Percentiles rank a stretch among this genome's conserved stretches.
phyloP scores from a whole-genome alignment of 306 rosid species.

The Prunus salicina region DNA sequence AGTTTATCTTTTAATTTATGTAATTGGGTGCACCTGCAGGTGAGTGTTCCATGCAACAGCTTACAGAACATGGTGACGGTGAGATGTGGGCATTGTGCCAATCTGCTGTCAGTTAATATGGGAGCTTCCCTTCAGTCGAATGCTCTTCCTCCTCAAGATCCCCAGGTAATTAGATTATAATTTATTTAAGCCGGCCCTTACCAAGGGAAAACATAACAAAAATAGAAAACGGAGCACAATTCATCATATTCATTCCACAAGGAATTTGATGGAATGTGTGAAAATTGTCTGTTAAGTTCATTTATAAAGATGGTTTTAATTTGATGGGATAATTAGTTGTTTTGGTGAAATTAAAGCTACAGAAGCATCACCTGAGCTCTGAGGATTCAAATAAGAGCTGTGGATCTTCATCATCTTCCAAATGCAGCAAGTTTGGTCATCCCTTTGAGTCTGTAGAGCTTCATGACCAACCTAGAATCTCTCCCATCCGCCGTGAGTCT shows the following conservation, averaged over 20 bases:
- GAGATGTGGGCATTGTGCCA: slow-evolving; percentile 94
- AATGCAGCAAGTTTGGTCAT: slow-evolving; percentile 42
- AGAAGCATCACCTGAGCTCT: slow-evolving; percentile 52
- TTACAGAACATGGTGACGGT: slow-evolving; percentile 71
- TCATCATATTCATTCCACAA: not conserved
- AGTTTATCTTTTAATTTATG: too few relatives aligned
- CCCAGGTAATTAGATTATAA: slow-evolving; percentile 34
- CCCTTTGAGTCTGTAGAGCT: slow-evolving; percentile 53
- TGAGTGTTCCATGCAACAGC: slow-evolving; percentile 84
- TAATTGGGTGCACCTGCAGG: slow-evolving; percentile 46
- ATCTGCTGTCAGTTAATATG: slow-evolving; percentile 82
- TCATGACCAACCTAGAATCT: slow-evolving; percentile 62
- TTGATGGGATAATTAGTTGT: not conserved
- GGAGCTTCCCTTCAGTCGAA: slow-evolving; percentile 51
- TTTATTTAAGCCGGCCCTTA: too few relatives aligned
- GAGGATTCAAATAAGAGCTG: slow-evolving; percentile 55
- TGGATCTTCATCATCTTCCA: slow-evolving; percentile 66
- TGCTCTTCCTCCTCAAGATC: slow-evolving; percentile 48
- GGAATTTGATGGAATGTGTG: not conserved
- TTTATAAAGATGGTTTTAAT: not conserved
- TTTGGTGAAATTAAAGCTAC: not conserved
- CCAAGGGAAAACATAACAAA: too few relatives aligned
- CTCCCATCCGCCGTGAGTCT: slow-evolving; percentile 86
- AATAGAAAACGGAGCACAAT: too few relatives aligned
- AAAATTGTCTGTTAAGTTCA: too few relatives aligned